Evolutionary conservation across 257 asterid species (phyloP), one percentile per base, ranked within the genome.

Genomic region (Lycium ferocissimum): DNA sequence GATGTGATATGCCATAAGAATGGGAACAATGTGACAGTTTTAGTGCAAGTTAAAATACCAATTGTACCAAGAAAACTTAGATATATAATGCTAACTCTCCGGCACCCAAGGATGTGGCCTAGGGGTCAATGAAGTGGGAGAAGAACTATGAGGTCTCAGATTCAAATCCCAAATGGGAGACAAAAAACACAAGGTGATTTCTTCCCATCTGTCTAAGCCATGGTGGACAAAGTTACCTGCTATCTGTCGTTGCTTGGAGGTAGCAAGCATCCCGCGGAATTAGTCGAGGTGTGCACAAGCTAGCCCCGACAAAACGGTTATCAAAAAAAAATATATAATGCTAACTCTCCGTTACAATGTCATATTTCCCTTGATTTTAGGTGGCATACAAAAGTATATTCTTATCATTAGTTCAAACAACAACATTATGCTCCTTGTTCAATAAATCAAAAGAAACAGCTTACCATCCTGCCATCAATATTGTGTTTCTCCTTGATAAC

Each of bases 401-500:
- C 62, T 22, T 33, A 75, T 7, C 59, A 73, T 22, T 26, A 53
- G 82, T 33, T 78, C 65, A 78, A 78, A 78, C 82, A 6, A 78
- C 82, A 78, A 51, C 63, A 11, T 78, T 53, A 78, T 15, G 65
- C 65, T 78, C 15, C 65, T 75, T 78, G 49, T 53, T 53, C 22
- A 8, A 76, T 9, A 53, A 78, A 53, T 53, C 33, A 33, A 78
- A 78, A 78, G 20, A 9, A 33, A 72, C 22, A 9, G 54, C 47
- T 38, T 47, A 81, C 88, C 85, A 81, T 86, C 84, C 88, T 83
- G 84, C 88, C 88, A 86, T 86, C 88, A 65, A 86, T 76, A 70
- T 59, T 86, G 84, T 86, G 88, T 58, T 86, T 86, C 69, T 86
- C 88, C 86, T 86, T 82, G 49, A 83, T 86, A 43, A 86, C 88